A percentile compares a stretch with the other conserved stretches of the same genome.
phyloP scores from a whole-genome alignment of 1,284 basidiomycete genomes.

The Crepidotus sp. region DNA sequence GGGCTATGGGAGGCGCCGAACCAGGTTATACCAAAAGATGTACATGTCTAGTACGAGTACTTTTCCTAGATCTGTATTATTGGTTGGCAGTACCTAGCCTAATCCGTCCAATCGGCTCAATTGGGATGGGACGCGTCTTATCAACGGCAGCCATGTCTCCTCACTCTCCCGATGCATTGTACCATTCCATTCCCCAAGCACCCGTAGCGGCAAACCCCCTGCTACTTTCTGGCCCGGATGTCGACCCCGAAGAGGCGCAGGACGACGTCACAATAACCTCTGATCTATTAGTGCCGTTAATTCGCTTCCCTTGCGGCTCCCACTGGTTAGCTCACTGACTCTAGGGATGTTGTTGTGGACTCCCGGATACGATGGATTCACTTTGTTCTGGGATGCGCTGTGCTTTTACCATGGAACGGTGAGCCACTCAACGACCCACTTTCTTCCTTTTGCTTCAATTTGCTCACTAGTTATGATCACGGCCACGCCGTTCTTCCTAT shows the following conservation, averaged over 20 bases:
- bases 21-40: slow-evolving; percentile 51
- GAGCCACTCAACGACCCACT: slow-evolving; percentile 18
- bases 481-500: slow-evolving; percentile 66
- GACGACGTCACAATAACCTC: slow-evolving; percentile 16
- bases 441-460: background rate
- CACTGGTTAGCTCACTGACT: slow-evolving; percentile 19
- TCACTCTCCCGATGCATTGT: slow-evolving; percentile 15
- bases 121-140: background rate
- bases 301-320: background rate
- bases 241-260: slow-evolving; percentile 21
- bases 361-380: slow-evolving; percentile 49
- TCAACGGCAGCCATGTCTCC: slow-evolving; percentile 13
- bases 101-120: background rate
- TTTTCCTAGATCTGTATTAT: too few relatives aligned
- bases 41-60: slow-evolving; percentile 12
- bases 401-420: slow-evolving; percentile 78
- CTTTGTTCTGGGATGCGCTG: slow-evolving; percentile 64
- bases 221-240: slow-evolving; percentile 26
- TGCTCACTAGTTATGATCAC: slow-evolving; percentile 62
- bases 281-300: slow-evolving; percentile 6
- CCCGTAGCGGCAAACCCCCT: slow-evolving; percentile 23
- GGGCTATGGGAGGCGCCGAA: slow-evolving; percentile 53
- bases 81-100: background rate
- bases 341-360: slow-evolving; percentile 28
- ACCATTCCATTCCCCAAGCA: slow-evolving; percentile 22